A percentile compares a stretch with the other conserved stretches of the same genome.
phyloP scores from a whole-genome alignment of 2,329 filamentous ascomycete genomes.

The Ophiostoma sp. region DNA sequence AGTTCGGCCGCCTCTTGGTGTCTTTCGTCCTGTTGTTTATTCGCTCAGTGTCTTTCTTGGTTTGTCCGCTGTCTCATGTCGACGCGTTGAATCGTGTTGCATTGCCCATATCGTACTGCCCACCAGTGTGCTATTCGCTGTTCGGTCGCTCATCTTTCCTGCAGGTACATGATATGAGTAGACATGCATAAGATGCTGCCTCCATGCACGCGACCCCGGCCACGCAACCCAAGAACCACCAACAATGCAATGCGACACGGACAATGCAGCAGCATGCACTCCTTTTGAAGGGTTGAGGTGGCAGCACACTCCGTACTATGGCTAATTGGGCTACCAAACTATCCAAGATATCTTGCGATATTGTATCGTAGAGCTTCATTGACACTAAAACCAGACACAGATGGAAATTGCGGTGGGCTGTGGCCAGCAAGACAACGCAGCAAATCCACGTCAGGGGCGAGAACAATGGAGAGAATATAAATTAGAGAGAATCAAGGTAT shows the following conservation, averaged over 20 bases:
- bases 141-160: background rate
- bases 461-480: background rate
- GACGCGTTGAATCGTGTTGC: too few relatives aligned
- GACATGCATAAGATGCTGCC: too few relatives aligned
- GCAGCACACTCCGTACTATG: too few relatives aligned
- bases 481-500: background rate
- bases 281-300: background rate
- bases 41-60: background rate
- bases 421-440: background rate
- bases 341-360: too few relatives aligned
- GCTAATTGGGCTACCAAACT: too few relatives aligned
- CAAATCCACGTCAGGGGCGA: background rate
- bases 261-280: background rate
- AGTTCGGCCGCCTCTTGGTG: background rate
- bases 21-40: background rate
- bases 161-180: too few relatives aligned
- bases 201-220: background rate
- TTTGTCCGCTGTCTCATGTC: background rate
- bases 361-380: too few relatives aligned
- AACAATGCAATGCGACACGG: slow-evolving; percentile 11
- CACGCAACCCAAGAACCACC: slow-evolving; percentile 13
- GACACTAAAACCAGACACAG: too few relatives aligned
- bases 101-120: too few relatives aligned
- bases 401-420: background rate
- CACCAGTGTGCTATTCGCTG: background rate